These are phyloP conservation scores for Setomelanomma holmii DNA, from an alignment of 2,329 filamentous ascomycete genomes.

Conservation along the genomic window DNA sequence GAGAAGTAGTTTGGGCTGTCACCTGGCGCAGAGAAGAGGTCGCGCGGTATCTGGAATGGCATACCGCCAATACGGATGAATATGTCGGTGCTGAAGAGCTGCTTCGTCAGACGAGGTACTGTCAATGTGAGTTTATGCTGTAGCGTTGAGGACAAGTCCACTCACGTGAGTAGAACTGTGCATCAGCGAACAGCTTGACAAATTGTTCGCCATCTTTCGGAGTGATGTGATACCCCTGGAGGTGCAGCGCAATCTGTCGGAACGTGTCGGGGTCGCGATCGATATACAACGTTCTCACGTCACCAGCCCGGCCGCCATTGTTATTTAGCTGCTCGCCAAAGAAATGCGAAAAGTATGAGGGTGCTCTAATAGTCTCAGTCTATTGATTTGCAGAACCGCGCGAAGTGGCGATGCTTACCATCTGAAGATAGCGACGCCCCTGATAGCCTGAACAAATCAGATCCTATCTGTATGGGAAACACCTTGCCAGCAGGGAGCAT, in stretches of 20 bases:
- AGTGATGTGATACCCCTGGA: constrained; percentile 87
- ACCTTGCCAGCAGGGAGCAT: constrained; percentile 74
- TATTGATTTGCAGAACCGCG: constrained; percentile 4
- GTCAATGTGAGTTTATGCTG: constrained; percentile 17
- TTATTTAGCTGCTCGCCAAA: constrained; percentile 81
- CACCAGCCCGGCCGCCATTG: constrained; percentile 65
- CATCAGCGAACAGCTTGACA: constrained; percentile 90
- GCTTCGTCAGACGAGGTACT: constrained; percentile 89
- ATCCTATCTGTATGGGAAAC: constrained; percentile 74
- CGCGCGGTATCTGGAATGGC: constrained; percentile 88
- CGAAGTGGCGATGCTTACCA: constrained; percentile 65
- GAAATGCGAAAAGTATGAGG: constrained; percentile 95
- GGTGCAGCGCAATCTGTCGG: constrained; percentile 84
- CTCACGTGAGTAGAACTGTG: constrained; percentile 89
- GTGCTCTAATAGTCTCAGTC: constrained; percentile 71
- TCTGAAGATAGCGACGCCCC: constrained; percentile 75
- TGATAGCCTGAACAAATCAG: constrained; percentile 71
- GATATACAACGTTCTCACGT: constrained; percentile 86
- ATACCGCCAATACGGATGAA: constrained; percentile 88
- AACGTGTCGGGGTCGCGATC: constrained; percentile 92
- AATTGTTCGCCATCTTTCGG: constrained; percentile 86
- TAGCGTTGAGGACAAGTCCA: constrained; percentile 12
- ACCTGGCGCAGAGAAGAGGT: constrained; percentile 83
- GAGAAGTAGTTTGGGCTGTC: constrained; percentile 97
- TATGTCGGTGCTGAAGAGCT: constrained; percentile 89